These are phyloP conservation scores for Ceratocystis eucalypticola DNA, from an alignment of 2,329 filamentous ascomycete species.

Conservation along the genomic window DNA sequence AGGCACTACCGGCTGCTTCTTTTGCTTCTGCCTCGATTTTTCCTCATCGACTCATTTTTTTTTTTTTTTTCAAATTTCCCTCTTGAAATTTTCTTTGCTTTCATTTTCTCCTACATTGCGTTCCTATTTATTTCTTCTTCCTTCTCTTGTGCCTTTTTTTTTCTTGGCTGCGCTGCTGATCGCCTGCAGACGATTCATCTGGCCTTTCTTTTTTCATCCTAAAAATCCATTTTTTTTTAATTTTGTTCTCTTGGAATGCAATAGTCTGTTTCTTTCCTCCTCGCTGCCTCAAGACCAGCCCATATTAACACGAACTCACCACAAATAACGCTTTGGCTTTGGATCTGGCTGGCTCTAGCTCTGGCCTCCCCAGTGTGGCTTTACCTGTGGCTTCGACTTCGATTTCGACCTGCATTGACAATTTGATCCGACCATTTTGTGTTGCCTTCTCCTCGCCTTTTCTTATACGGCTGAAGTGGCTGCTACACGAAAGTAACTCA, in stretches of 20 bases:
- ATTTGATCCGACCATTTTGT: conserved; percentile 9
- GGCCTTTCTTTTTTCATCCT: background rate
- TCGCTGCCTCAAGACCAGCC: background rate
- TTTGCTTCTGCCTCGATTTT: background rate
- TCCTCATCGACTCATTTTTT: background rate
- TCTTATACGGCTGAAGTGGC: background rate
- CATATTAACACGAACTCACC: background rate
- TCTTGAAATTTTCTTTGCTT: background rate
- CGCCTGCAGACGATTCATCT: background rate
- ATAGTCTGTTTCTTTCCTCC: conserved; percentile 12
- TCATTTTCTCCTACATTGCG: background rate
- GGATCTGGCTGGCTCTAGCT: conserved; percentile 3
- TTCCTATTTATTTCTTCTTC: background rate
- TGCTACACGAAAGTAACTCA: no score
- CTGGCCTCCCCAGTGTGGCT: background rate
- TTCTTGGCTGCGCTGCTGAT: background rate
- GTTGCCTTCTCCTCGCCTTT: conserved; percentile 9
- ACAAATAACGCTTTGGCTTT: background rate
- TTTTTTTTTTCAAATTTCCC: background rate
- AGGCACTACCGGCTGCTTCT: background rate
- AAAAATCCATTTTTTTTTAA: conserved; percentile 4
- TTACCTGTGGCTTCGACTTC: background rate
- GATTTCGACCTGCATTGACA: background rate
- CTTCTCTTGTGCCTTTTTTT: background rate
- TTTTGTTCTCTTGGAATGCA: conserved; percentile 14